Conservation (phyloP, 164 flowering plant species). For the Litsea cubeba region DNA sequence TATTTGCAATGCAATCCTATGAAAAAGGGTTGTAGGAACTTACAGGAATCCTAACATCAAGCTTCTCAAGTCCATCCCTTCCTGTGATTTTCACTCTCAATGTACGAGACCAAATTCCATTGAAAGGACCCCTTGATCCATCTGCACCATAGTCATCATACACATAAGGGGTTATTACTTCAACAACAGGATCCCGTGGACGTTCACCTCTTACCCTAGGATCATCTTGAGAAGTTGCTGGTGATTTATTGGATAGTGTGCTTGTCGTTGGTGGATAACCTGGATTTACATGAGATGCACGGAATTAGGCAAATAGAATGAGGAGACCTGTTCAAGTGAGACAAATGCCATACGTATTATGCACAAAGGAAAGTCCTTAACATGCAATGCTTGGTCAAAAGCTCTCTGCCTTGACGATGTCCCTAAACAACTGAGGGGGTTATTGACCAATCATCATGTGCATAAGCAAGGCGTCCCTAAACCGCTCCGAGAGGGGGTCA, state of each 20-base stretch:
- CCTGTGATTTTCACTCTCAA: slow-evolving; percentile 86
- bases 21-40: slow-evolving; percentile 22
- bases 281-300: slow-evolving; percentile 7
- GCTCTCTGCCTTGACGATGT: not conserved
- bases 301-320: not conserved
- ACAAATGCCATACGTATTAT: not conserved
- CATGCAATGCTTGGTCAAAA: not conserved
- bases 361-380: not conserved
- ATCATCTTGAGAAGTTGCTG: slow-evolving; percentile 26
- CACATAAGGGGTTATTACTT: slow-evolving; percentile 75
- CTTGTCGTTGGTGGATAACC: slow-evolving; percentile 39
- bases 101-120: slow-evolving; percentile 74
- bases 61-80: slow-evolving; percentile 87
- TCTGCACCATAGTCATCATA: slow-evolving; percentile 39
- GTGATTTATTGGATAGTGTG: slow-evolving; percentile 25
- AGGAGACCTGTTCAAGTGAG: slow-evolving; percentile 1
- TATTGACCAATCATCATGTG: too few relatives aligned
- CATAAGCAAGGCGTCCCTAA: too few relatives aligned
- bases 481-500: too few relatives aligned
- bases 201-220: slow-evolving; percentile 33
- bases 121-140: slow-evolving; percentile 47
- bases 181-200: slow-evolving; percentile 46
- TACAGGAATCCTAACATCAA: slow-evolving; percentile 88
- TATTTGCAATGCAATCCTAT: not conserved
- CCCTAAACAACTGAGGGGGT: too few relatives aligned